Base-by-base conservation (phyloP, 306 rosid species). In the Hippophae gyantsensis region DNA sequence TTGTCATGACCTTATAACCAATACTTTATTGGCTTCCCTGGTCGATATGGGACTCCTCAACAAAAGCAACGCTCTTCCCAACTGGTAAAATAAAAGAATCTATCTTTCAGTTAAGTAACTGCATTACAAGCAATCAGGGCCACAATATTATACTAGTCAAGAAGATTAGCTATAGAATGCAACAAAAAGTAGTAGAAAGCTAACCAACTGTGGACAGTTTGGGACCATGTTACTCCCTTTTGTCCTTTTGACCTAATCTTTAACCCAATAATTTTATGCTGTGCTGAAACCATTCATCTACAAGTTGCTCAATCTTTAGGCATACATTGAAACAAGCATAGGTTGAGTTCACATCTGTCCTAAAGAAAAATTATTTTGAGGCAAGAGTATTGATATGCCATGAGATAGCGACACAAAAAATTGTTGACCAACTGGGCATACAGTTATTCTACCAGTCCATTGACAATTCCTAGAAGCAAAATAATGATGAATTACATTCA, bases 41-140 rank as follows among this genome's bases (percentile, higher is more conserved):
- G n/a, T n/a, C n/a, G n/a, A n/a, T n/a, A n/a, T n/a, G n/a, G n/a
- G n/a, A n/a, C n/a, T n/a, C n/a, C n/a, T n/a, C n/a, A n/a, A n/a
- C n/a, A n/a, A n/a, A n/a, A n/a, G 98, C 98, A 73, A 92, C 96
- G 74, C 96, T 92, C 84, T 87, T 88, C 66, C 98, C 96, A 41
- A 95, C 89, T 25, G 98, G 93, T 49, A 92, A 88, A 65, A 69
- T 58, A 66, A 92, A 80, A 92, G 98, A 85, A 92, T 92, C 78
- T 88, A 85, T 72, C 96, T 85, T 60, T 83, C 98, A 42, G 81
- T 42, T 53, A 87, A 72, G 75, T 92, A 87, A 68, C 98, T 92
- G 89, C 52, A 62, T 62, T 49, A 10, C 66, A 58, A 48, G 64
- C 12, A 57, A 52, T 13, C 62, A 25, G 13, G 0, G 48, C 7